Base-by-base conservation (phyloP, 1,284 basidiomycete genomes). In the Cerioporus squamosus region DNA sequence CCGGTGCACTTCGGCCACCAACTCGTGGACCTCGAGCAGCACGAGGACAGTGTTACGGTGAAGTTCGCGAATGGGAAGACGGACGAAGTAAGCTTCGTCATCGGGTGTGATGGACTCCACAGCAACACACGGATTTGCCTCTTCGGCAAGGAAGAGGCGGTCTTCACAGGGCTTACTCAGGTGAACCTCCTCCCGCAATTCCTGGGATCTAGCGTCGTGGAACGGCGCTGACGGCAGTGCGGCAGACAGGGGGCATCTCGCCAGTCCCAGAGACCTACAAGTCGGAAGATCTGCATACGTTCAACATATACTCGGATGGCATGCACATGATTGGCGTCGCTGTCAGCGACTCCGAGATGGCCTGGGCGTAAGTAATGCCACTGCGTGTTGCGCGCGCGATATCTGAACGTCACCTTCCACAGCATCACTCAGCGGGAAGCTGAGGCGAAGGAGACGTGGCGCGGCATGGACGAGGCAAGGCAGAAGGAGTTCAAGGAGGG, bases 31-130 rank as follows among this genome's bases (percentile, higher is more conserved):
- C 60, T 80, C n/a, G 71, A 73, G 48, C 73, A 79, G 61, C 47
- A 54, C 7, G 70, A 68, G 0, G 67, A 71, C 12, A 64, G 60
- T 12, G 79, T 78, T 6, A 65, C 64, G 7, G 78, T 77, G 5
- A 61, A 51, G 2, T 77, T 81, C 61, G 71, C 70, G 29, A 76
- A 77, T 53, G 79, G 77, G 15, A 60, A 65, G 33, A 70, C 55
- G 29, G 77, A 75, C 50, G 72, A 67, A 0, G 78, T 72, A 2
- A 75, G 73, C 57, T 77, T 80, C 54, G 72, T 80, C 9, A 70
- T 81, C 6, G 80, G 79, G 12, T 80, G 78, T 57, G 80, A 81
- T 60, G 80, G 80, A 2, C 65, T 81, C 59, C 80, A 80, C 62
- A 79, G 78, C 57, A 72, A 70, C 47, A 77, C 78, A n/a, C 73